Evolutionary conservation across 2,329 filamentous ascomycete genomes (phyloP), one percentile per base, ranked within the genome.

Genomic region (Thyridium curvatum): DNA sequence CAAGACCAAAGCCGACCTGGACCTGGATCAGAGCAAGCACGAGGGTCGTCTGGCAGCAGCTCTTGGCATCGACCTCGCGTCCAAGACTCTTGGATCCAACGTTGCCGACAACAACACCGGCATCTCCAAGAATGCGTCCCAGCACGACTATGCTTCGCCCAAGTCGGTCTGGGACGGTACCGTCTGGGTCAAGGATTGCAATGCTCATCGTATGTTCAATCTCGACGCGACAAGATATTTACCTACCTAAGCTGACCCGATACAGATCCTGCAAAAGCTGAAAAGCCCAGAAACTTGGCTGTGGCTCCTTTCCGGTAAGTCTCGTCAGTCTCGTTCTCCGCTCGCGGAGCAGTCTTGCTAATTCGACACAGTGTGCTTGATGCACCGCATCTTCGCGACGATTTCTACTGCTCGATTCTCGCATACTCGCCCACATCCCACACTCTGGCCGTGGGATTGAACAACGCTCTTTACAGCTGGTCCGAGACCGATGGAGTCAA

Each of bases 381-480:
- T 62, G 91, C 91, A 8, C 89, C 90, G 3, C 78, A 80, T 37
- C 69, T 97, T n/a, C 80, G 88, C 41, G 89, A 97, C 52, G 91
- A 98, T 60, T 98, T 90, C 58, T 98, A 98, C 58, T 96, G 89
- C 62, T 93, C 90, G 0, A 73, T 90, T 3, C 71, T 98, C 39
- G 88, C 93, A 9, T 97, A 95, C 59, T 94, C 84, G 0, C 61
- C 74, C 31, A 84, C 77, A 8, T 76, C 79, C 37, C 77, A 84
- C 38, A 86, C 83, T 12, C 72, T 98, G 13, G 91, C 88, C 14
- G 86, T 97, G 14, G 91, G 87, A 1, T 71, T 97, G 12, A 83
- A 82, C 0, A 79, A 82, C 39, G 71, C 81, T 29, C 75, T 98
- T 4, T 96, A 94, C 58, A 77, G 86, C 5, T 98, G 91, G 93